Evolutionary conservation across 2,329 filamentous ascomycete species (phyloP), one percentile per base, ranked within the genome.

Genomic region (Diplodia intermedia): DNA sequence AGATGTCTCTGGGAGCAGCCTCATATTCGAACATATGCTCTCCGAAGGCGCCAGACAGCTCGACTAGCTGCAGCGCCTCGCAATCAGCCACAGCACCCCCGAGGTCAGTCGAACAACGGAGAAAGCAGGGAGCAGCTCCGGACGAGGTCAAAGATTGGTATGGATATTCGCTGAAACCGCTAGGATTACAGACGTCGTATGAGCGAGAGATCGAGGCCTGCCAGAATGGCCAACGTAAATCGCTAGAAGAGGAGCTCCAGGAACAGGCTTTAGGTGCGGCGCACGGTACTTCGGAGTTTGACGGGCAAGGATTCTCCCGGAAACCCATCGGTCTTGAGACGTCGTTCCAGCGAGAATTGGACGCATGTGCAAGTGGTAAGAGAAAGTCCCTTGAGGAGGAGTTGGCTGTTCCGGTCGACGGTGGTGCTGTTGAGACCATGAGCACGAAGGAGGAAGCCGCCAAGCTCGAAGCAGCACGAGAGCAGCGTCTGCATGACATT

Each of bases 401-500:
- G 49, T 38, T 49, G 57, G 68, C 33, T n/a, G 18, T 52, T 33
- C 60, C 60, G 12, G 52, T 57, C 40, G 65, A 67, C 33, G 68
- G 60, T 12, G 56, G 56, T 29, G 56, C 55, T 50, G 47, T 68
- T 31, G 43, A 67, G 55, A 54, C 55, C 1, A 67, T 56, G 53
- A 60, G 43, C 23, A 54, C 55, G 14, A 38, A 38, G 23, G 47
- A 49, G 12, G 49, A 67, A 8, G 57, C 29, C 5, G 65, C 62
- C 65, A 62, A 63, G n/a, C 67, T 73, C 26, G 57, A 68, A 8
- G 67, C 62, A 54, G 72, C 72, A 68, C 65, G 71, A 18, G 69
- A 73, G 60, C 71, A 75, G 56, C 74, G 73, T 67, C 70, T 71
- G 20, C 68, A 70, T 12, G 77, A 80, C 57, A 73, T 73, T 57